Evolutionary conservation across 108 stramenopile genomes (phyloP).

Genomic region (Parmales sp.): DNA sequence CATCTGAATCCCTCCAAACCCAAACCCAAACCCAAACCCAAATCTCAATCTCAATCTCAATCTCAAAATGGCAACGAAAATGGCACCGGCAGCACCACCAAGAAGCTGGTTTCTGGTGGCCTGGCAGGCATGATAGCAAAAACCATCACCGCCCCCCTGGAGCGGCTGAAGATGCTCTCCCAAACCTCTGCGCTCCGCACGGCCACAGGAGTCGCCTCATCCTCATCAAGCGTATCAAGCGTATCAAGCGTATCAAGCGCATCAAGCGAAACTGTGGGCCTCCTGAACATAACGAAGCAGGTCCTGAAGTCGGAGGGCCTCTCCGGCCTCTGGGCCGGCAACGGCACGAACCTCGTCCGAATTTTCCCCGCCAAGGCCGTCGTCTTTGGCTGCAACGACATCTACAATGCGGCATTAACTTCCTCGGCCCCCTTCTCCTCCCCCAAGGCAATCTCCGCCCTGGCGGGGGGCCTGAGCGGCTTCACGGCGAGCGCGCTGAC

Average conservation of each 20-base stretch:
- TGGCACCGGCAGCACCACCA: too few species aligned
- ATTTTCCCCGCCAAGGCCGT: conserved; percentile 75
- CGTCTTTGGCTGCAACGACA: conserved; percentile 67
- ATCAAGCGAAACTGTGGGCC: background rate
- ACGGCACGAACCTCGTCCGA: conserved; percentile 73
- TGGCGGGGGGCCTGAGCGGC: conserved; percentile 71
- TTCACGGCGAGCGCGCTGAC: conserved; percentile 67
- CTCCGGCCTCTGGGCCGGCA: conserved; percentile 76
- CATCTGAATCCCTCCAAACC: too few species aligned
- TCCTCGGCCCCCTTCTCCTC: background rate
- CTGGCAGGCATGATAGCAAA: conserved; percentile 83
- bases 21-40: too few species aligned
- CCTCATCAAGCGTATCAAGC: too few species aligned
- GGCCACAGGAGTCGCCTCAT: too few species aligned
- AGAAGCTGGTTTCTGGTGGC: conserved; percentile 78
- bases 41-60: too few species aligned
- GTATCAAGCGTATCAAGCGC: conserved; percentile 9
- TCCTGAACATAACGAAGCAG: conserved; percentile 43
- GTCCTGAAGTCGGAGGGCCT: conserved; percentile 70
- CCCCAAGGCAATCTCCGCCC: background rate
- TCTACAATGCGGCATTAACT: conserved; percentile 23
- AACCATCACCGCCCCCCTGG: conserved; percentile 77
- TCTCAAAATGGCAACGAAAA: too few species aligned
- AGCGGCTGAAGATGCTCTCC: conserved; percentile 75
- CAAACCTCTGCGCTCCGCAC: conserved; percentile 70